Evolutionary conservation across 2,329 filamentous ascomycete species (phyloP).

Genomic region (Stachybotrys echinatus): DNA sequence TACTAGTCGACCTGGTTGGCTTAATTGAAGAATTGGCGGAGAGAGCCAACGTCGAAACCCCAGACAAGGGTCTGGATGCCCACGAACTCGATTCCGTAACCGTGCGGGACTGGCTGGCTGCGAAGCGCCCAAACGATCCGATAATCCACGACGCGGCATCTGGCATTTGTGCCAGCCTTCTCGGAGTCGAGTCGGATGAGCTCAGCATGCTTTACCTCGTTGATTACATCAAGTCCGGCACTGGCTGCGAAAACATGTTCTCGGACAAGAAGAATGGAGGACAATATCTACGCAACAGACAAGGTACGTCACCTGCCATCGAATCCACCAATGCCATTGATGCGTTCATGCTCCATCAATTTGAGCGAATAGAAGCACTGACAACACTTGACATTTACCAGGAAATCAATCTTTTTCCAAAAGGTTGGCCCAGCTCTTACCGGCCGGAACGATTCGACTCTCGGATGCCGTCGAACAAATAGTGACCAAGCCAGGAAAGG

Average conservation of each 20-base stretch:
- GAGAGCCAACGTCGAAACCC: conserved; percentile 8
- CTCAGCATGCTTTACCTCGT: conserved; percentile 49
- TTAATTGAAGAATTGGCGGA: conserved; percentile 3
- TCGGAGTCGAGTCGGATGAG: conserved; percentile 43
- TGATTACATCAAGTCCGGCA: conserved; percentile 47
- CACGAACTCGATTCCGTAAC: conserved; percentile 22
- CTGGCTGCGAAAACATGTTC: conserved; percentile 45
- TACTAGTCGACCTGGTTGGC: no score
- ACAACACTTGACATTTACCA: no score
- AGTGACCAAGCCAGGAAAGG: no score
- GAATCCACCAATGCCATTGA: no score
- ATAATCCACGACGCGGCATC: conserved; percentile 16
- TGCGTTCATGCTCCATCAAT: no score
- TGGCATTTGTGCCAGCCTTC: conserved; percentile 43
- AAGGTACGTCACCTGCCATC: no score
- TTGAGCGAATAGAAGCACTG: no score
- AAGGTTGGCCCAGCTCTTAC: no score
- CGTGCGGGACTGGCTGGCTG: conserved; percentile 21
- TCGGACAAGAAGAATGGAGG: conserved; percentile 48
- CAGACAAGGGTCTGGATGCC: conserved; percentile 19
- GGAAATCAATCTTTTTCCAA: no score
- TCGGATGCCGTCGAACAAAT: no score
- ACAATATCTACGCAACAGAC: conserved; percentile 42
- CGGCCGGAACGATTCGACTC: no score
- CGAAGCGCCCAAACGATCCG: conserved; percentile 13